phyloP scores from a whole-genome alignment of 306 rosid species.

The Malus domestica region ASM211411v1 NC_041798.1:26383501-26384000 shows the following conservation, averaged over 20 bases:
- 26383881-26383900: not conserved
- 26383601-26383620: not conserved
- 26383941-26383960: not conserved
- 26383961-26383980: not conserved
- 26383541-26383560: constrained; percentile 48
- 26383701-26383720: constrained; percentile 39
- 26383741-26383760: constrained; percentile 48
- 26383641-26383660: not conserved
- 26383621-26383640: not conserved
- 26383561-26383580: constrained; percentile 57
- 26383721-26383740: constrained; percentile 46
- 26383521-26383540: constrained; percentile 55
- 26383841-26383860: not conserved
- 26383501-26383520: constrained; percentile 52
- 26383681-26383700: constrained; percentile 54
- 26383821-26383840: not conserved
- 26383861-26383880: not conserved
- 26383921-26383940: not conserved
- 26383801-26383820: not conserved
- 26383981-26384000: not conserved
- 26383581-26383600: not conserved
- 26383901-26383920: not conserved
- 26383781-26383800: constrained; percentile 34
- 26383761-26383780: constrained; percentile 40
- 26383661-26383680: constrained; percentile 4